These are phyloP conservation scores for Schrenkiella parvula DNA, from an alignment of 345 rosid genomes.

Conservation along the genomic window DNA sequence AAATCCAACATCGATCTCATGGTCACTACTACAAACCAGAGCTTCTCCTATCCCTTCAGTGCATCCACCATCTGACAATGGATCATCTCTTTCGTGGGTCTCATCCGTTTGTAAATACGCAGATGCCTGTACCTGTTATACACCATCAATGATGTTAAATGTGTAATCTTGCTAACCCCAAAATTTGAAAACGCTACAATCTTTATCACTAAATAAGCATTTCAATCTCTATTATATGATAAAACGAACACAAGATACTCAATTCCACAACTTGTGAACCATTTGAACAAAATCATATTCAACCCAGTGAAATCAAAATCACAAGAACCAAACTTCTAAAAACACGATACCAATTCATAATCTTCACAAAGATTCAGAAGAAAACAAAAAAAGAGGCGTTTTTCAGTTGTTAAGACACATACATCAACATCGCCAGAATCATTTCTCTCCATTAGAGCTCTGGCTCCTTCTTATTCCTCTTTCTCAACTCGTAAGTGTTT, in stretches of 20 bases:
- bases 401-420: conserved; percentile 1
- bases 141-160: neutral
- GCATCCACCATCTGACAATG: conserved; percentile 30
- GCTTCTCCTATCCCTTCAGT: conserved; percentile 31
- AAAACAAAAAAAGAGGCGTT: neutral
- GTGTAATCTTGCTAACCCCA: neutral
- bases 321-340: neutral
- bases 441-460: conserved; percentile 27
- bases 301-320: conserved; percentile 1
- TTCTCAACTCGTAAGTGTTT: neutral
- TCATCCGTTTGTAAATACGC: conserved; percentile 39
- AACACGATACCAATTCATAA: conserved; percentile 4
- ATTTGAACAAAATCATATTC: neutral
- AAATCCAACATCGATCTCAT: conserved; percentile 35
- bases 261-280: neutral
- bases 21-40: conserved; percentile 34
- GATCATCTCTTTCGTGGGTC: conserved; percentile 30
- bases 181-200: neutral
- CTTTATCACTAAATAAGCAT: neutral
- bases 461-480: neutral
- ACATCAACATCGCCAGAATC: conserved; percentile 28
- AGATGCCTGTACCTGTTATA: conserved; percentile 23
- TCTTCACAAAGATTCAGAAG: neutral
- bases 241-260: neutral
- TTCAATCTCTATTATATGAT: neutral